Conservation (phyloP, 1,284 basidiomycete genomes). For the Boletus mariae region DNA sequence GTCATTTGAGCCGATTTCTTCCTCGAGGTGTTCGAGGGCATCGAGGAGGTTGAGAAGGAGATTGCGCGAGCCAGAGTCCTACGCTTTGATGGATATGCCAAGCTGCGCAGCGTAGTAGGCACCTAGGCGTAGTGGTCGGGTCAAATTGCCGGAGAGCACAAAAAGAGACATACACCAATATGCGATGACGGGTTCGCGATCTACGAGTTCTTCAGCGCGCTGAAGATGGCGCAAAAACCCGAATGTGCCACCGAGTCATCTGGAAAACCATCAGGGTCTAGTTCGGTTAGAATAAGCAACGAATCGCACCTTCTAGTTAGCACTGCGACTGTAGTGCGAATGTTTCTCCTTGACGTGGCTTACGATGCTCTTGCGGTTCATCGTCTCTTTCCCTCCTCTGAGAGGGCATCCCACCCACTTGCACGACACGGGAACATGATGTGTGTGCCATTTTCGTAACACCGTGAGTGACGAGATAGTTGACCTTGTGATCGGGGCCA, state of each 20-base stretch:
- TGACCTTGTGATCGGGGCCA: neutral
- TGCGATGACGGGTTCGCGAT: constrained; percentile 80
- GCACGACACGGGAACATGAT: neutral
- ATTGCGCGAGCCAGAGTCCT: constrained; percentile 58
- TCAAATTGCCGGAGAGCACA: neutral
- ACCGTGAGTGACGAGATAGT: constrained; percentile 5
- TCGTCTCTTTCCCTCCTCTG: too few relatives aligned
- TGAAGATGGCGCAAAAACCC: constrained; percentile 66
- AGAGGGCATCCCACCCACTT: constrained; percentile 16
- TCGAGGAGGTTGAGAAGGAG: constrained; percentile 77
- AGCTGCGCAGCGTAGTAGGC: constrained; percentile 88
- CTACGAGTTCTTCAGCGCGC: constrained; percentile 80
- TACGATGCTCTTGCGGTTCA: constrained; percentile 17
- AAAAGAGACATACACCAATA: constrained; percentile 80
- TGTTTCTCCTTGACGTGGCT: constrained; percentile 25
- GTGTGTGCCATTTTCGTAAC: neutral
- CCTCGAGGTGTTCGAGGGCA: constrained; percentile 80
- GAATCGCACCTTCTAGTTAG: constrained; percentile 1
- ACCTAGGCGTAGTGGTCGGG: constrained; percentile 42
- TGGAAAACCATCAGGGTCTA: neutral
- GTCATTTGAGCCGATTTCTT: constrained; percentile 70
- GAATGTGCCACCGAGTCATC: neutral
- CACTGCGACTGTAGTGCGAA: constrained; percentile 16
- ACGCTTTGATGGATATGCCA: constrained; percentile 70
- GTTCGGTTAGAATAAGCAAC: neutral